Conservation (phyloP, 192 early-diverging fungal genomes). For the Thamnidium elegans region DNA sequence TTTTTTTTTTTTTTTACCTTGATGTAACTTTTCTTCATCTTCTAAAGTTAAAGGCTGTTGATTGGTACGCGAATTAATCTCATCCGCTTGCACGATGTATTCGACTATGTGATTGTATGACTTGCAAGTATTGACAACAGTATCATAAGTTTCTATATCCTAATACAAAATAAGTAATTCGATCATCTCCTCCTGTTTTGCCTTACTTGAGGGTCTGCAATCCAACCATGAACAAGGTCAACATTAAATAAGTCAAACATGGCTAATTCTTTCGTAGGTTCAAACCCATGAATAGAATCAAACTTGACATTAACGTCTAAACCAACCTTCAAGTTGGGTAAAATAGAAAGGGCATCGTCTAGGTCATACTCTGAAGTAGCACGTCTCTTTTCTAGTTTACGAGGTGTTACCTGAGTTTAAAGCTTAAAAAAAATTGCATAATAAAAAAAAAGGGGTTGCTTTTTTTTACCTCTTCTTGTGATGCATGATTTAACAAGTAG, state of each 20-base stretch:
- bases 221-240: conserved; percentile 88
- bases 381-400: background rate
- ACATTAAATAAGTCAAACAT: conserved; percentile 83
- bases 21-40: conserved; percentile 5
- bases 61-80: conserved; percentile 19
- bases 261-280: conserved; percentile 56
- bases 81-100: conserved; percentile 66
- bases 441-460: background rate
- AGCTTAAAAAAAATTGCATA: no score
- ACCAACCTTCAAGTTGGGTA: conserved; percentile 60
- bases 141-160: conserved; percentile 51
- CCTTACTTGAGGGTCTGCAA: conserved; percentile 59
- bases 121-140: conserved; percentile 52
- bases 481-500: conserved; percentile 53
- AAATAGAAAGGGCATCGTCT: conserved; percentile 50
- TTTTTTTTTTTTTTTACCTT: background rate
- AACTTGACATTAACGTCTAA: conserved; percentile 88
- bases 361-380: conserved; percentile 46
- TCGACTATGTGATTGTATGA: conserved; percentile 84
- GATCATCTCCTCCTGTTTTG: background rate
- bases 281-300: conserved; percentile 72
- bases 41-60: background rate
- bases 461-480: conserved; percentile 2
- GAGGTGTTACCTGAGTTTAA: background rate
- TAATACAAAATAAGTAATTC: conserved; percentile 4